Base-by-base conservation (phyloP, 169 alveolate genomes). In the Eimeria tenella region DNA sequence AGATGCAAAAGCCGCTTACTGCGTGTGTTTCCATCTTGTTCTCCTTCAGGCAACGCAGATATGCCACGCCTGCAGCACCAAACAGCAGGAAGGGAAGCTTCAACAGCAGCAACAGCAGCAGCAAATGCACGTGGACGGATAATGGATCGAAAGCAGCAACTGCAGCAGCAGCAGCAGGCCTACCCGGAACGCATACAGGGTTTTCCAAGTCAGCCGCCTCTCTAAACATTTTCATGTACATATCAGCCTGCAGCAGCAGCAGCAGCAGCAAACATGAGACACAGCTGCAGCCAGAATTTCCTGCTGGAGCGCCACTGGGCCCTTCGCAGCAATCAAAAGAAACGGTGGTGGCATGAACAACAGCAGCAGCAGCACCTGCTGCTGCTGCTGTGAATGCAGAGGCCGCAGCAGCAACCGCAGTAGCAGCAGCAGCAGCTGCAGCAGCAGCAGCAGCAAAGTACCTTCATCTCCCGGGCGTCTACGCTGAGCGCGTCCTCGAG, bases 391-490 rank as follows among this genome's bases (percentile, higher is more conserved):
- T 60, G 42, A 31, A 31, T 2, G 42, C 2, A 31, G 42, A 31
- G 42, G 42, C 42, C 0, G 42, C 42, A 31, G 70, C 70, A 60
- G 21, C 70, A 60, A 60, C 70, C 13, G 70, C 70, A 60, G 21
- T 3, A 19, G 70, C 70, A 11, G 70, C 13, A 11, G 70, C 19
- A 60, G 21, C 21, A 1, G 70, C 19, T 1, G 19, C 70, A 60
- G 13, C 70, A 60, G 70, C 70, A 11, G 19, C 42, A 31, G 42
- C 42, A 31, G 42, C 42, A 2, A 31, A 31, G 42, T 82, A 96
- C 97, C 97, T 97, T 97, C 97, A 97, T 97, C 83, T 97, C 98
- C 53, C 98, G 95, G 55, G 98, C 98, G 87, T 97, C 97, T 52
- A 97, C 81, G 19, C 97, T 94, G 31, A 97, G 95, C 2, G 94